phyloP scores from a whole-genome alignment of 2,329 filamentous ascomycete species.

The Claviceps humidiphila region DNA sequence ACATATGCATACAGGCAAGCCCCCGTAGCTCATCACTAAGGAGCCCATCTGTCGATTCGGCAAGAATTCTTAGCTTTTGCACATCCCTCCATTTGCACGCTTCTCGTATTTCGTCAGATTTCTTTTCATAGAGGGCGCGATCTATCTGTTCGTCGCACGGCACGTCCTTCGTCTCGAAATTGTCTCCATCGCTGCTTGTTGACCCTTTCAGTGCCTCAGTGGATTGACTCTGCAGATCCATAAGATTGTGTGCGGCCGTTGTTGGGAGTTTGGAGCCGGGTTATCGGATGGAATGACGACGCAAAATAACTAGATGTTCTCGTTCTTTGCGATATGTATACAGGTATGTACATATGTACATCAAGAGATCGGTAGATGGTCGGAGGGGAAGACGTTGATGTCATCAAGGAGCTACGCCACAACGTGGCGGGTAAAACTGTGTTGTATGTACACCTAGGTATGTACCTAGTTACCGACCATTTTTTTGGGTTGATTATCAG shows the following conservation, averaged over 20 bases:
- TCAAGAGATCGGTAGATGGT: not conserved
- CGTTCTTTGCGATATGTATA: too few species aligned
- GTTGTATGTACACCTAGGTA: too few species aligned
- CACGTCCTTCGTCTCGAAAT: slow-evolving; percentile 6
- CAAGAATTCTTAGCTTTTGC: slow-evolving; percentile 40
- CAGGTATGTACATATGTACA: not conserved
- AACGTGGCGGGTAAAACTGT: not conserved
- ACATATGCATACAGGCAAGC: slow-evolving; percentile 52
- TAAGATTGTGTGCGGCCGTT: slow-evolving; percentile 1
- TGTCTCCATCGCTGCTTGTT: not conserved
- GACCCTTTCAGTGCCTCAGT: slow-evolving; percentile 5
- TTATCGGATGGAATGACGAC: too few species aligned
- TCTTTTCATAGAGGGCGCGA: not conserved
- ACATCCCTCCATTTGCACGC: slow-evolving; percentile 49
- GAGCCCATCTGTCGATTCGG: slow-evolving; percentile 53
- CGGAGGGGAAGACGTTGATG: not conserved
- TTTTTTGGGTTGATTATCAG: too few species aligned
- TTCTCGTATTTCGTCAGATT: slow-evolving; percentile 21
- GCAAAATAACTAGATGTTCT: too few species aligned
- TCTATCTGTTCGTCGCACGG: slow-evolving; percentile 1
- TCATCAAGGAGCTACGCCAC: not conserved
- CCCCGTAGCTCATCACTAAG: slow-evolving; percentile 55
- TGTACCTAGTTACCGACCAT: too few species aligned
- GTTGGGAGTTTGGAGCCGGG: too few species aligned
- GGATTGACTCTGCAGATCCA: slow-evolving; percentile 7